Conservation (phyloP, 805 yeast genomes). For the Kodamaea lidongshanica region DNA sequence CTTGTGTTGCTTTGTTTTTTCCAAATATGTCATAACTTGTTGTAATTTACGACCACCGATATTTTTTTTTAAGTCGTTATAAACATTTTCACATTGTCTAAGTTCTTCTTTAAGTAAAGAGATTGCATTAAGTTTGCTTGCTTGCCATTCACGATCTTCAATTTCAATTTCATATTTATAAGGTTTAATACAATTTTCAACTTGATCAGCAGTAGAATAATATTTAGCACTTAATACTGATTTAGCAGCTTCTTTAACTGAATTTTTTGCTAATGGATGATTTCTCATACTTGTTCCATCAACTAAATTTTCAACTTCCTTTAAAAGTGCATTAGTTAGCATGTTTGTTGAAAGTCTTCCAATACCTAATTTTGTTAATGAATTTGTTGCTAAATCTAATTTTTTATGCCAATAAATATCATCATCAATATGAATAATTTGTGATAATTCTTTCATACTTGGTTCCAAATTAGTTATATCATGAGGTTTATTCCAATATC, state of each 20-base stretch:
- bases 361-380: constrained; percentile 85
- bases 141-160: constrained; percentile 90
- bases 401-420: constrained; percentile 85
- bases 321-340: constrained; percentile 70
- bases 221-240: constrained; percentile 71
- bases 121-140: constrained; percentile 73
- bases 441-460: constrained; percentile 49
- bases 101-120: constrained; percentile 75
- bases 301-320: constrained; percentile 70
- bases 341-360: constrained; percentile 85
- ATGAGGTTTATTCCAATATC: constrained; percentile 88
- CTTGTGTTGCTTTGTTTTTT: constrained; percentile 38
- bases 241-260: constrained; percentile 79
- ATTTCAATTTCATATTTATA: constrained; percentile 95
- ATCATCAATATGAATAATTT: constrained; percentile 44
- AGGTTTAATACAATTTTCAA: constrained; percentile 96
- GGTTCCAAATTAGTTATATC: constrained; percentile 42
- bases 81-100: constrained; percentile 68
- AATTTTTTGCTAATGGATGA: constrained; percentile 80
- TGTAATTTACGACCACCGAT: constrained; percentile 80
- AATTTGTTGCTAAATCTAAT: constrained; percentile 75
- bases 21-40: constrained; percentile 74
- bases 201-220: constrained; percentile 94
- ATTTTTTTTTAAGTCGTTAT: constrained; percentile 50
- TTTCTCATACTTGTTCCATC: constrained; percentile 69